phyloP scores from a whole-genome alignment of 176 grass and related monocot genomes.

The Oryza rufipogon region DNA sequence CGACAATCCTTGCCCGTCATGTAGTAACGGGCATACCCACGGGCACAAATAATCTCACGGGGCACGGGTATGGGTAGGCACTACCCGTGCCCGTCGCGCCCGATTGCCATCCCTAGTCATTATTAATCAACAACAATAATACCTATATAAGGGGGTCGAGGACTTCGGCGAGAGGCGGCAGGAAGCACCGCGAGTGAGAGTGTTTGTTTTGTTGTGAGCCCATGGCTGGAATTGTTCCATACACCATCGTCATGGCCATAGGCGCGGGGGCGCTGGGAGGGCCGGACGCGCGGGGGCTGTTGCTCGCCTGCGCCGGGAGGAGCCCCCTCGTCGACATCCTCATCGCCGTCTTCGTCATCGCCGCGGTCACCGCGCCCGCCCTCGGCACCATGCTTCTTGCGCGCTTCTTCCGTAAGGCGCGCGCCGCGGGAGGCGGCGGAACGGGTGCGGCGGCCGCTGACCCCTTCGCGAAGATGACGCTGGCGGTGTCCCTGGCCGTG shows the following conservation, averaged over 20 bases:
- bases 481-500: not conserved
- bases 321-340: not conserved
- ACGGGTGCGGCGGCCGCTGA: not conserved
- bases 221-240: too few relatives aligned
- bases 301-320: not conserved
- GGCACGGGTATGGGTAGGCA: too few relatives aligned
- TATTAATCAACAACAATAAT: too few relatives aligned
- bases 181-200: too few relatives aligned
- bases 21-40: too few relatives aligned
- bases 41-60: too few relatives aligned
- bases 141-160: too few relatives aligned
- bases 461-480: not conserved
- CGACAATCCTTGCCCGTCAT: too few relatives aligned
- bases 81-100: too few relatives aligned
- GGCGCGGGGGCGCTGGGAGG: not conserved
- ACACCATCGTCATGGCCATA: not conserved
- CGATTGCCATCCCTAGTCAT: too few relatives aligned
- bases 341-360: not conserved
- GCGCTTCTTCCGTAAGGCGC: not conserved
- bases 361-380: not conserved
- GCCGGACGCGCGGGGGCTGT: not conserved
- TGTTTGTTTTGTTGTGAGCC: too few relatives aligned
- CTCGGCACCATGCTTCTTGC: conserved; percentile 2
- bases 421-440: not conserved
- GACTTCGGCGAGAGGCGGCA: too few relatives aligned